phyloP scores from a whole-genome alignment of 176 grass and related monocot species.

The Cenchrus fungigraminus region DNA sequence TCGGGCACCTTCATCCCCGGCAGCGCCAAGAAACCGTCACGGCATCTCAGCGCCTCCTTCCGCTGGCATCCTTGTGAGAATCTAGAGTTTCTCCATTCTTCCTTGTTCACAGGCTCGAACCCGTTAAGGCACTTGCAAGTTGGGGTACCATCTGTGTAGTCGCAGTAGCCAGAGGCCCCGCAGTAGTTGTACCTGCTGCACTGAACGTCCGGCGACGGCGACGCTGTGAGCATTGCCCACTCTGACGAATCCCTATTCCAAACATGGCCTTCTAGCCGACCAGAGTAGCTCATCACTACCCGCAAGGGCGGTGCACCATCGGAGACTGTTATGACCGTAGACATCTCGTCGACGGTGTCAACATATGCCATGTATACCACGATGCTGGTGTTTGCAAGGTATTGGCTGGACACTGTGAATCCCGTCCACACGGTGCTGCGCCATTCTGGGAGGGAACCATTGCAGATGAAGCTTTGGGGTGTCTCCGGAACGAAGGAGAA shows the following conservation, averaged over 20 bases:
- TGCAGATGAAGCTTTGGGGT: background rate
- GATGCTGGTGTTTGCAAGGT: background rate
- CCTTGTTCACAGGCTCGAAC: constrained; percentile 5
- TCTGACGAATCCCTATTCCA: constrained; percentile 17
- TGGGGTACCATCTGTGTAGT: background rate
- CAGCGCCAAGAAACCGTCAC: constrained; percentile 19
- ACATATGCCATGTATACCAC: background rate
- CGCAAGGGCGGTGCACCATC: background rate
- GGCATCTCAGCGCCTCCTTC: background rate
- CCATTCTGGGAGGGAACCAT: constrained; percentile 27
- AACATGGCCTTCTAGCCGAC: background rate
- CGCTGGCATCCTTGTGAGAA: constrained; percentile 18
- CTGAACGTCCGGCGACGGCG: rapidly evolving
- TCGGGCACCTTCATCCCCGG: background rate
- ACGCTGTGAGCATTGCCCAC: background rate
- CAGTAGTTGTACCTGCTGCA: constrained; percentile 25
- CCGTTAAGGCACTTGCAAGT: constrained; percentile 35
- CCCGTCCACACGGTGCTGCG: background rate
- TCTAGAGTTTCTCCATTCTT: background rate
- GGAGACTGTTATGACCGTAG: background rate
- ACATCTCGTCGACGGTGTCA: background rate
- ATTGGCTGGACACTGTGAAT: background rate
- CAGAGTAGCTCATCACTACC: constrained; percentile 11
- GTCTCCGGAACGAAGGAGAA: background rate
- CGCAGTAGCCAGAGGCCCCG: constrained; percentile 6